Base-by-base conservation (phyloP, 352 stramenopile genomes). In the Globisporangium splendens region DNA sequence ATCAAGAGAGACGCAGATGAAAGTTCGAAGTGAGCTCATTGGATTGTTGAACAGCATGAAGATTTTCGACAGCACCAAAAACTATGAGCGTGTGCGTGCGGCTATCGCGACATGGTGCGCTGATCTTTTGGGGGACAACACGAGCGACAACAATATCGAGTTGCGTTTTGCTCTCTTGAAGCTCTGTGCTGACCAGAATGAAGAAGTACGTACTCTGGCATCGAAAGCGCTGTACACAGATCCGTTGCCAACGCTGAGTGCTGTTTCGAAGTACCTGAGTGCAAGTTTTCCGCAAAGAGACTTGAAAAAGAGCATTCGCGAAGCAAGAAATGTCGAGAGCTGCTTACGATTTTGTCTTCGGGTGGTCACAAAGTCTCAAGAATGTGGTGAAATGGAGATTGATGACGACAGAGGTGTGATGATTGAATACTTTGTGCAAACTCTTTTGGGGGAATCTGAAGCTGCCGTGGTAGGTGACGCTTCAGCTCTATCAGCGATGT, bases 81-180 rank as follows among this genome's bases (percentile, higher is more conserved):
- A 82, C 22, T 93, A 91, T 46, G 63, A 69, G 21, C 81, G 84
- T 6, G 78, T 93, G 8, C 77, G 80, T 43, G 58, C 67, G 47
- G 75, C 77, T 1, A 70, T 93, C 48, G 84, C 74, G 28, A 58
- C 65, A 11, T 93, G 84, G 84, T 77, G 71, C n/a, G 68, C 61
- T 43, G 70, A 75, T 21, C 56, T 91, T 13, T 57, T 76, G 54
- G 63, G 10, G 8, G 15, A 33, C 42, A 52, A 39, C 21, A 49
- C 57, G 52, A 60, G 67, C 11, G 61, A 72, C 7, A 57, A n/a
- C 39, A 59, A 72, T 39, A 65, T 83, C 18, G 53, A 66, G 8
- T 73, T 93, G 48, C 84, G 84, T 4, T 84, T 91, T 48, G 74
- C 80, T 3, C 63, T 90, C 1, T 58, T 93, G 22, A 73, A 70